Evolutionary conservation across 2,329 filamentous ascomycete species (phyloP).

Genomic region (Leptographium radiaticola): DNA sequence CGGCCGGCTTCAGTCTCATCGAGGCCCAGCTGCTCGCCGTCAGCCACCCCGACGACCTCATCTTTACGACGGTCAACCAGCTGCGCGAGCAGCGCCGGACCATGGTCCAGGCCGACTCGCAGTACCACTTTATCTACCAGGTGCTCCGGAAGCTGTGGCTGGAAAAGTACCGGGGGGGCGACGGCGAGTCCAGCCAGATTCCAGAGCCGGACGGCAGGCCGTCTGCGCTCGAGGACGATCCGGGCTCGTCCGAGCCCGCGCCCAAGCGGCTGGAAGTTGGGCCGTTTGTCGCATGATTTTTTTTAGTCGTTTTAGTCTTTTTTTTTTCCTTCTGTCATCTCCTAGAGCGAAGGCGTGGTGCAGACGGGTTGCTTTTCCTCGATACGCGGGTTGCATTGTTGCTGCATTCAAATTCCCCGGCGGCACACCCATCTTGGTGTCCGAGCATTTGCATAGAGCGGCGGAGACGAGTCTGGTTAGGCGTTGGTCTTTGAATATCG

Average conservation of each 20-base stretch:
- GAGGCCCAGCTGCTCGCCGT: not conserved
- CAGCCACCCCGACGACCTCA: conserved; percentile 14
- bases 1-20: not conserved
- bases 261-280: conserved; percentile 42
- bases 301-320: conserved; percentile 3
- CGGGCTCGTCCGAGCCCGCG: conserved; percentile 27
- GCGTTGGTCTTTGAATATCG: no score
- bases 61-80: conserved; percentile 66
- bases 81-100: conserved; percentile 79
- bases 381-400: no score
- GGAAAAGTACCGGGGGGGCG: conserved; percentile 40
- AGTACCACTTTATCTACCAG: conserved; percentile 82
- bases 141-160: conserved; percentile 65
- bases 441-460: no score
- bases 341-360: no score
- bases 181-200: not conserved
- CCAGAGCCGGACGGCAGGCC: not conserved
- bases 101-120: conserved; percentile 86
- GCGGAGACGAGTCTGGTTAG: no score
- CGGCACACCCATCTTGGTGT: no score
- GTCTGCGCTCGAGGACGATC: conserved; percentile 1
- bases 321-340: conserved; percentile 8
- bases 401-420: no score
- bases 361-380: no score
- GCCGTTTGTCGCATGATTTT: conserved; percentile 18